phyloP scores from a whole-genome alignment of 257 asterid species.

The Anisodus tanguticus region DNA sequence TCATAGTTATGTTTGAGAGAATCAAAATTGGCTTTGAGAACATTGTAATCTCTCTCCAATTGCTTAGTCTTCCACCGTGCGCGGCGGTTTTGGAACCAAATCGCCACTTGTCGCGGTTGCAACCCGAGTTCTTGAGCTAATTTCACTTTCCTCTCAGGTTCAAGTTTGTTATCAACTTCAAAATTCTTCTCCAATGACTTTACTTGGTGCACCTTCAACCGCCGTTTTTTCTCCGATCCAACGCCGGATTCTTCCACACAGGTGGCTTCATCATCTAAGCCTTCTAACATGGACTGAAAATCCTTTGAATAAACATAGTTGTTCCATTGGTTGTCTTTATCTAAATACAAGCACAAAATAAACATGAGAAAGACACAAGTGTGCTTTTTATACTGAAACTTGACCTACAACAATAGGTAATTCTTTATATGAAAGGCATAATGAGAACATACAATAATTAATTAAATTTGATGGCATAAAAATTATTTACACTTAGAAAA shows the following conservation, averaged over 20 bases:
- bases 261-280: constrained; percentile 67
- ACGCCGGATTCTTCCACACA: constrained; percentile 69
- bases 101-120: constrained; percentile 95
- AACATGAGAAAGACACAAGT: neutral
- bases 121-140: constrained; percentile 80
- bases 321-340: constrained; percentile 53
- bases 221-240: constrained; percentile 66
- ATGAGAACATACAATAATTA: neutral
- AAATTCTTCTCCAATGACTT: constrained; percentile 86
- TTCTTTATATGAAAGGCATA: neutral
- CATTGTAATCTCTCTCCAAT: constrained; percentile 70
- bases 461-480: too few relatives aligned
- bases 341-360: constrained; percentile 38
- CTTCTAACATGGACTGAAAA: constrained; percentile 71
- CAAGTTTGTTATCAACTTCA: constrained; percentile 87
- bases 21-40: constrained; percentile 70
- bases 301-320: constrained; percentile 58
- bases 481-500: neutral
- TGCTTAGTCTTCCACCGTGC: constrained; percentile 90
- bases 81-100: constrained; percentile 95
- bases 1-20: constrained; percentile 61
- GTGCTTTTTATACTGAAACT: neutral
- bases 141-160: constrained; percentile 83
- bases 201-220: constrained; percentile 75
- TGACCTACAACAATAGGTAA: neutral